These are phyloP conservation scores for Stephanocyclus meneghinianus DNA, from an alignment of 352 stramenopile genomes.

Conservation along the genomic window DNA sequence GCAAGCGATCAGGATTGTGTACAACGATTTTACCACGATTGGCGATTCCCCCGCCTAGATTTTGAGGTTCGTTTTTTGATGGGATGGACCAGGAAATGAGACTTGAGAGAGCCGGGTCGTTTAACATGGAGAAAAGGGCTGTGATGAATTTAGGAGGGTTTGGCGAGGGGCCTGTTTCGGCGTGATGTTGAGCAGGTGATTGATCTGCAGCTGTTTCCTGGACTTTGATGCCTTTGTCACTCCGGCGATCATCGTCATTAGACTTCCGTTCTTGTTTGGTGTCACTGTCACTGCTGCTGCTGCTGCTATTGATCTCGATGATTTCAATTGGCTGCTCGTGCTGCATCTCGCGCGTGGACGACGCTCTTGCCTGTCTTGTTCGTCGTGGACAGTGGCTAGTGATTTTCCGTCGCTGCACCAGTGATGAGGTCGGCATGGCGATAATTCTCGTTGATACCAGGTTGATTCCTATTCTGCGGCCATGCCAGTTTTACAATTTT, in stretches of 20 bases:
- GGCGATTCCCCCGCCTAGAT: slow-evolving; percentile 20
- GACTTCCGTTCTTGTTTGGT: not conserved
- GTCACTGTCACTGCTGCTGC: not conserved
- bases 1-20: slow-evolving; percentile 40
- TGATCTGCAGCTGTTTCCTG: not conserved
- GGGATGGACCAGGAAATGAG: slow-evolving; percentile 37
- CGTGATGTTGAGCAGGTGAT: not conserved
- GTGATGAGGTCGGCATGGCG: too few relatives aligned
- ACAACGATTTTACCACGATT: slow-evolving; percentile 43
- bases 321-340: not conserved
- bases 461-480: too few relatives aligned
- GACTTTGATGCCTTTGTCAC: too few relatives aligned
- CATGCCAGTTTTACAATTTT: too few relatives aligned
- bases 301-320: not conserved
- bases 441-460: too few relatives aligned
- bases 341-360: not conserved
- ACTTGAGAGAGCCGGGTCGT: slow-evolving; percentile 11
- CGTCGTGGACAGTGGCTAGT: too few relatives aligned
- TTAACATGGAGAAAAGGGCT: slow-evolving; percentile 39
- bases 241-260: not conserved
- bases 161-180: not conserved
- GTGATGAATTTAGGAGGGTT: not conserved
- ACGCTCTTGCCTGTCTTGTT: too few relatives aligned
- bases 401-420: too few relatives aligned
- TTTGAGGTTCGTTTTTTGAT: slow-evolving; percentile 17